Percentiles rank a stretch among this genome's conserved stretches.
phyloP scores from a whole-genome alignment of 495 filamentous ascomycete genomes.

The Rusavskia elegans region DNA sequence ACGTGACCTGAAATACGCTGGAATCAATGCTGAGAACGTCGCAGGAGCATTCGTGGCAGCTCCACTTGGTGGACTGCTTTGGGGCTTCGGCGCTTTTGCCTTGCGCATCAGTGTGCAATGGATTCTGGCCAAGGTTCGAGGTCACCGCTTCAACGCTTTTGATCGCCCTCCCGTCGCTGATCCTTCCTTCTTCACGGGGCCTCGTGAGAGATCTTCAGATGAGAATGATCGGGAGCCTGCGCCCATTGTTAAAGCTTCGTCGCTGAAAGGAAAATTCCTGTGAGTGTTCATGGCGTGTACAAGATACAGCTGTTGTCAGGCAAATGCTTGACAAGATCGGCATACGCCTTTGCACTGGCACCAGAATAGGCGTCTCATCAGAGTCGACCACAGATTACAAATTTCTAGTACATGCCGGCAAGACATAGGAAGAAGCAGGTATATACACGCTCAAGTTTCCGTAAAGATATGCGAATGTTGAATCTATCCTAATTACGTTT shows the following conservation, averaged over 20 bases:
- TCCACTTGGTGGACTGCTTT: conserved; percentile 53
- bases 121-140: conserved; percentile 30
- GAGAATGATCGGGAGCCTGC: conserved; percentile 3
- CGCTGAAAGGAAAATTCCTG: conserved; percentile 8
- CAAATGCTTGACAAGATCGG: too few species aligned
- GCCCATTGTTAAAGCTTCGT: background rate
- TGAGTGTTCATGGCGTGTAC: background rate
- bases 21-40: background rate
- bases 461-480: background rate
- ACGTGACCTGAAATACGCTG: background rate
- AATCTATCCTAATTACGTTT: background rate
- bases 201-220: background rate
- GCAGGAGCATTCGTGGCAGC: conserved; percentile 58
- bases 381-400: background rate
- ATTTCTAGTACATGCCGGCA: background rate
- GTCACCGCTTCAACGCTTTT: conserved; percentile 42
- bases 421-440: too few species aligned
- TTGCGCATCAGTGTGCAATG: conserved; percentile 37
- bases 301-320: background rate
- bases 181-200: background rate
- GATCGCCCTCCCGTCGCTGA: conserved; percentile 30
- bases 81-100: conserved; percentile 42
- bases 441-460: too few species aligned
- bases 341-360: too few species aligned
- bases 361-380: background rate